A percentile compares a stretch with the other conserved stretches of the same genome.
phyloP scores from a whole-genome alignment of 2,329 filamentous ascomycete genomes.

The Harringtonia aguacate region DNA sequence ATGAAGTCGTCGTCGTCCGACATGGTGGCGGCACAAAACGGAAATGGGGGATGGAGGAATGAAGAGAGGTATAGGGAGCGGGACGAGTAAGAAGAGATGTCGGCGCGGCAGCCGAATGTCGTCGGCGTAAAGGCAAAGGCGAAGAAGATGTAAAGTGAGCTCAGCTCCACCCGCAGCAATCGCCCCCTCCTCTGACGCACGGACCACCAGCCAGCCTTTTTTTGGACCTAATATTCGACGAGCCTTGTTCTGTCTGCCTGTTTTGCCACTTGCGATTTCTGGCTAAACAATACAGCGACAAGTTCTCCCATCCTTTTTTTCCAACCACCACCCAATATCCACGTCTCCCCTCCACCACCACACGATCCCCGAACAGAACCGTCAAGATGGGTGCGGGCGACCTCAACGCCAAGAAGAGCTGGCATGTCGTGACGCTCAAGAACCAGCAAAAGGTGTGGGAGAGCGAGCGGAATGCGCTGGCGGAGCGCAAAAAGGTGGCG shows the following conservation, averaged over 20 bases:
- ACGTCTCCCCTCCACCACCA: not conserved
- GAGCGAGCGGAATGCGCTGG: constrained; percentile 83
- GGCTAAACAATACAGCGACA: no score
- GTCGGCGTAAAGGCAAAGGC: no score
- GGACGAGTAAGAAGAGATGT: no score
- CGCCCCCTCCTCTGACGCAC: constrained; percentile 3
- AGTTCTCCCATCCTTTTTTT: no score
- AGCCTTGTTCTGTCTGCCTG: no score
- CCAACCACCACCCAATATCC: not conserved
- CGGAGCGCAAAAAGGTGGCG: constrained; percentile 89
- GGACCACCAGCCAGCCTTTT: constrained; percentile 7
- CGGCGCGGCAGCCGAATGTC: no score
- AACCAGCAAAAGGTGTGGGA: constrained; percentile 89
- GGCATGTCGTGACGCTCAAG: constrained; percentile 81
- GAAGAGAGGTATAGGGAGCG: no score
- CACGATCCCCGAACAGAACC: not conserved
- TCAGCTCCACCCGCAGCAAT: not conserved
- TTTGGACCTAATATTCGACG: not conserved
- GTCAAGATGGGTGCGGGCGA: constrained; percentile 68
- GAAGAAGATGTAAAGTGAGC: no score
- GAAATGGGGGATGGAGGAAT: no score
- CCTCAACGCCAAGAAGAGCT: constrained; percentile 91
- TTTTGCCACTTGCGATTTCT: not conserved
- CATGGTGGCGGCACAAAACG: constrained; percentile 48
- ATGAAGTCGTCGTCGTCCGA: constrained; percentile 89